Conservation (phyloP, 208 protist species). For the Wallacemonas sp. region DNA sequence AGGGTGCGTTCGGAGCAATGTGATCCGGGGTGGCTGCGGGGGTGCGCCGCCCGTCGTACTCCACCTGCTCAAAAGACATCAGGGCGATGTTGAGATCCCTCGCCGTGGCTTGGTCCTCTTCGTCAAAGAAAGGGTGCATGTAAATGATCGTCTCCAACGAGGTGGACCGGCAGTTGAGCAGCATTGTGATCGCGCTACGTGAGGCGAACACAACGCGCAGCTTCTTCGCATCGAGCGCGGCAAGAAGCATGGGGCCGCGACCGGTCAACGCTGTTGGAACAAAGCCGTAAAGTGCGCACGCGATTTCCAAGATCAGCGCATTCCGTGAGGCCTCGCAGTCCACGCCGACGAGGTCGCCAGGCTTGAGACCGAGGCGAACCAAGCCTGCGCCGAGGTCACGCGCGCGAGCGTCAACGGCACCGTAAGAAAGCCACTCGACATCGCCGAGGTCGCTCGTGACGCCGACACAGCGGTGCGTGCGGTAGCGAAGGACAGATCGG, state of each 20-base stretch:
- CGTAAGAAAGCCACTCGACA: conserved; percentile 74
- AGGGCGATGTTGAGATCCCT: conserved; percentile 83
- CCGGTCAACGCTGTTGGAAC: conserved; percentile 69
- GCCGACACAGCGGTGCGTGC: conserved; percentile 61
- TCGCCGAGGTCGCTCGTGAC: conserved; percentile 40
- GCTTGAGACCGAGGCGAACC: conserved; percentile 40
- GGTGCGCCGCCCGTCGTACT: conserved; percentile 48
- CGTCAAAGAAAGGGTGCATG: conserved; percentile 51
- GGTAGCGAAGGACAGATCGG: conserved; percentile 48
- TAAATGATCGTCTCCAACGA: conserved; percentile 73
- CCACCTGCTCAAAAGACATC: conserved; percentile 58
- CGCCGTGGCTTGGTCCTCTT: conserved; percentile 51
- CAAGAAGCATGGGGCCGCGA: conserved; percentile 44
- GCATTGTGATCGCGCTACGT: conserved; percentile 49
- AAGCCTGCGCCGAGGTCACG: conserved; percentile 75
- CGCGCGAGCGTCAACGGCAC: conserved; percentile 53
- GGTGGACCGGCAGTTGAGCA: conserved; percentile 79
- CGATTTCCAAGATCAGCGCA: conserved; percentile 64
- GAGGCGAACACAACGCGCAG: conserved; percentile 68
- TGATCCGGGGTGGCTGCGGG: conserved; percentile 12
- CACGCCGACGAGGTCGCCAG: conserved; percentile 80
- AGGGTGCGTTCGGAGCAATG: conserved; percentile 22
- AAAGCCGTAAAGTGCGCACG: conserved; percentile 69
- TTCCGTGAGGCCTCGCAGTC: conserved; percentile 61
- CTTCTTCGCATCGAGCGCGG: conserved; percentile 71